Percentiles rank a stretch among this genome's conserved stretches.
Conservation (phyloP, 495 filamentous ascomycete species). For the Penicillium subrubescens region DNA sequence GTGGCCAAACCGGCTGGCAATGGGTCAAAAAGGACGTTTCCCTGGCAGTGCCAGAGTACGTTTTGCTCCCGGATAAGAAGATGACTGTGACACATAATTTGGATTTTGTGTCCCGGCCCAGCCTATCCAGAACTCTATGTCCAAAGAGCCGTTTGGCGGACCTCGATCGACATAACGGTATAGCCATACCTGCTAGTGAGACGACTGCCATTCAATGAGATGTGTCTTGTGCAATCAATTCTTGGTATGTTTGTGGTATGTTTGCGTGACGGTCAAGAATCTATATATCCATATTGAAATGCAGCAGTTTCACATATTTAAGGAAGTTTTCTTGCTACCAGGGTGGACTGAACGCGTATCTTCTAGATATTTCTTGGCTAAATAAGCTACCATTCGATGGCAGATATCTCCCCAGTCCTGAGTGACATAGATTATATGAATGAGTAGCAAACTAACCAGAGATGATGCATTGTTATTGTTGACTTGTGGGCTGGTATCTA, state of each 20-base stretch:
- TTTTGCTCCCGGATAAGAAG: constrained; percentile 1
- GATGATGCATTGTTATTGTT: neutral
- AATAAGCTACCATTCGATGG: neutral
- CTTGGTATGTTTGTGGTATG: neutral
- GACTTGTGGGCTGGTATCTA: neutral
- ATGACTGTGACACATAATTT: neutral
- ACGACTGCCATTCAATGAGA: neutral
- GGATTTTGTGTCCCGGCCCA: neutral
- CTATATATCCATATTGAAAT: neutral
- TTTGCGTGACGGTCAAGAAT: no score
- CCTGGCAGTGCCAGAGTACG: neutral
- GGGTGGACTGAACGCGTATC: neutral
- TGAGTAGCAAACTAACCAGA: no score
- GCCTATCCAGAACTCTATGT: constrained; percentile 3
- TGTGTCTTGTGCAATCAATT: neutral
- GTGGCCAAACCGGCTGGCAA: neutral
- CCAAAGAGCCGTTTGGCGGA: constrained; percentile 1
- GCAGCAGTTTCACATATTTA: neutral
- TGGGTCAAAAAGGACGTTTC: neutral
- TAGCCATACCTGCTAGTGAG: neutral
- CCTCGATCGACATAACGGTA: constrained; percentile 2
- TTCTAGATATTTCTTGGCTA: neutral
- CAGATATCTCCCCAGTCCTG: neutral
- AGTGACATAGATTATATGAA: no score
- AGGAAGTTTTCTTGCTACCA: neutral